Evolutionary conservation across 2,329 filamentous ascomycete species (phyloP).

Genomic region (Mycocentrospora acerina): DNA sequence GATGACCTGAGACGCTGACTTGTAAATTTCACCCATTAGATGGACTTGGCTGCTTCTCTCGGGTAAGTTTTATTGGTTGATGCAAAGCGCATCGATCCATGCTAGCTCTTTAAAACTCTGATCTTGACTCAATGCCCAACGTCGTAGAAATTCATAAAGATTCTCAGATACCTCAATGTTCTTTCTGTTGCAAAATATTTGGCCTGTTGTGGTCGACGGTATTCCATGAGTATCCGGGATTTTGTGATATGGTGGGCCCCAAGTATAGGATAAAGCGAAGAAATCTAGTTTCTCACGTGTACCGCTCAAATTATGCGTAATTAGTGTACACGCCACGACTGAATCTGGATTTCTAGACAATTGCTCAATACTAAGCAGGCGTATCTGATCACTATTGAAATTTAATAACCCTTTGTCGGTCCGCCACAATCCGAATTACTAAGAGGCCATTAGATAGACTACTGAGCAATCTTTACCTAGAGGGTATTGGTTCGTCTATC

Average conservation of each 20-base stretch:
- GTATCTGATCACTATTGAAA: conserved; percentile 11
- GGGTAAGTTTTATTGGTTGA: conserved; percentile 10
- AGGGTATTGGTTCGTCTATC: no score
- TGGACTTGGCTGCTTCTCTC: conserved; percentile 12
- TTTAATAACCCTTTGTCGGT: no score
- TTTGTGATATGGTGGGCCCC: conserved; percentile 8
- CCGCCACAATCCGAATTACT: no score
- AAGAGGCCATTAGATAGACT: no score
- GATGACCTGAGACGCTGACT: conserved; percentile 5
- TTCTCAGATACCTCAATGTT: conserved; percentile 8
- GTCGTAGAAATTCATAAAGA: conserved; percentile 15
- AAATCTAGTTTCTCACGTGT: conserved; percentile 7
- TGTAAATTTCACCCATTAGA: conserved; percentile 14
- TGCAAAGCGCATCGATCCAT: conserved; percentile 20
- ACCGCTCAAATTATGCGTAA: conserved; percentile 4
- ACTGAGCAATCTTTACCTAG: no score
- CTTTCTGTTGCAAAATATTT: conserved; percentile 12
- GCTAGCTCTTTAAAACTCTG: background rate
- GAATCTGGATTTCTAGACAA: background rate
- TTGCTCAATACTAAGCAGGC: conserved; percentile 7
- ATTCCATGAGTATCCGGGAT: background rate
- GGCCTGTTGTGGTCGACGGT: background rate
- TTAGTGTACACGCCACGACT: conserved; percentile 10
- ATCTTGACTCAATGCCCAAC: conserved; percentile 1
- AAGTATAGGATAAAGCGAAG: conserved; percentile 20